Conservation (phyloP, 805 yeast species). For the Gaillardinia entomophila region DNA sequence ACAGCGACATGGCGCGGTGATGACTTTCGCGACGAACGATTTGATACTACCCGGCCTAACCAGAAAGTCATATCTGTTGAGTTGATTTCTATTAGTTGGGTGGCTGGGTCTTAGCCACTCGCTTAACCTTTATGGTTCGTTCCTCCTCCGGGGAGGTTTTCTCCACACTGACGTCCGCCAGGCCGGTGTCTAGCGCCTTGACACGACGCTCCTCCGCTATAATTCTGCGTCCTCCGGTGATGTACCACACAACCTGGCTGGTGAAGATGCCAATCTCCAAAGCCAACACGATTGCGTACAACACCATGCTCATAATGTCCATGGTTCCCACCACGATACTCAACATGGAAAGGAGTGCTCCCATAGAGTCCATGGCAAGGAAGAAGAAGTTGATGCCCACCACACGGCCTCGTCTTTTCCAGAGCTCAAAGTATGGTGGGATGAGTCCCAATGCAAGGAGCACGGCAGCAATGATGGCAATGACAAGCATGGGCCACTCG, state of each 20-base stretch:
- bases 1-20: constrained; percentile 42
- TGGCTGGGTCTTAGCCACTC: too few species aligned
- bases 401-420: constrained; percentile 75
- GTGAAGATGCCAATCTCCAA: constrained; percentile 73
- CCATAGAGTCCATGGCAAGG: constrained; percentile 66
- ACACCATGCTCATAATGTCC: constrained; percentile 74
- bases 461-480: constrained; percentile 78
- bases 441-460: constrained; percentile 70
- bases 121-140: too few species aligned
- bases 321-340: constrained; percentile 50
- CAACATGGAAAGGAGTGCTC: constrained; percentile 72
- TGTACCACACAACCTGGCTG: constrained; percentile 67
- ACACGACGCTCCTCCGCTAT: constrained; percentile 19
- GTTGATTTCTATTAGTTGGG: too few species aligned
- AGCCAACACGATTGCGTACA: constrained; percentile 67
- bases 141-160: too few species aligned
- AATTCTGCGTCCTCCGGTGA: constrained; percentile 24
- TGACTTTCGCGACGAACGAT: too few species aligned
- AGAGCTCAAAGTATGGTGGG: constrained; percentile 85
- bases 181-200: neutral
- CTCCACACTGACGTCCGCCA: too few species aligned
- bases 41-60: too few species aligned
- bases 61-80: too few species aligned
- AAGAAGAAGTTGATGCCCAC: constrained; percentile 86
- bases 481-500: constrained; percentile 72